phyloP scores from a whole-genome alignment of 495 filamentous ascomycete species.

The Lindgomyces ingoldianus region DNA sequence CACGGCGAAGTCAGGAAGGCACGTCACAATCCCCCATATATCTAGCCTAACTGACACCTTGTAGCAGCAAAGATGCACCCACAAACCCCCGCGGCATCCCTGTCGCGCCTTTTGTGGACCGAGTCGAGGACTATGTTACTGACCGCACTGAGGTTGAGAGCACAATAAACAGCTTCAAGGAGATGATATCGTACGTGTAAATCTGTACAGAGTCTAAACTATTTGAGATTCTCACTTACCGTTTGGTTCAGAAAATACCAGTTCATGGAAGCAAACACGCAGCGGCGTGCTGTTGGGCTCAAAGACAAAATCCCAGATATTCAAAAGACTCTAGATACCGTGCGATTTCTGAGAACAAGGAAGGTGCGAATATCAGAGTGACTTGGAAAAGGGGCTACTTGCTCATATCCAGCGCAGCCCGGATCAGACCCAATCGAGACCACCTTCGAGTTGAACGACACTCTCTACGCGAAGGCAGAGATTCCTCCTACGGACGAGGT shows the following conservation, averaged over 20 bases:
- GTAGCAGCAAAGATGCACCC: conserved; percentile 53
- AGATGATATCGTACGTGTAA: conserved; percentile 80
- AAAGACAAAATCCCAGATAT: conserved; percentile 97
- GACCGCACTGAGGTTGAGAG: conserved; percentile 83
- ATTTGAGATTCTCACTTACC: neutral
- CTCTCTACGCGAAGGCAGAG: conserved; percentile 83
- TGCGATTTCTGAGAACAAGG: conserved; percentile 73
- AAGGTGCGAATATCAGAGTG: conserved; percentile 61
- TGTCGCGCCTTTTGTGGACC: conserved; percentile 91
- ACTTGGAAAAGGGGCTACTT: conserved; percentile 1
- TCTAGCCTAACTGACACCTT: conserved; percentile 3
- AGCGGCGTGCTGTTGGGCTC: conserved; percentile 75
- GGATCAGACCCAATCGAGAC: conserved; percentile 73
- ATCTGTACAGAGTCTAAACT: neutral
- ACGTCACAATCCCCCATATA: neutral
- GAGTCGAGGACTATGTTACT: conserved; percentile 92
- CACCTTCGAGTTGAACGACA: conserved; percentile 95
- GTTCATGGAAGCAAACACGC: conserved; percentile 96
- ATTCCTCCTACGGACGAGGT: conserved; percentile 87
- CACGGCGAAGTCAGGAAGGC: conserved; percentile 18
- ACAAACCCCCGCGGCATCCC: conserved; percentile 95
- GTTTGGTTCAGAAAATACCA: conserved; percentile 77
- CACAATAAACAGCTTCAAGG: conserved; percentile 90
- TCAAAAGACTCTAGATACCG: conserved; percentile 93
- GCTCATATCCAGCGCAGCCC: conserved; percentile 31